Conservation (phyloP, 1,284 basidiomycete species). For the Gomphus sp. region DNA sequence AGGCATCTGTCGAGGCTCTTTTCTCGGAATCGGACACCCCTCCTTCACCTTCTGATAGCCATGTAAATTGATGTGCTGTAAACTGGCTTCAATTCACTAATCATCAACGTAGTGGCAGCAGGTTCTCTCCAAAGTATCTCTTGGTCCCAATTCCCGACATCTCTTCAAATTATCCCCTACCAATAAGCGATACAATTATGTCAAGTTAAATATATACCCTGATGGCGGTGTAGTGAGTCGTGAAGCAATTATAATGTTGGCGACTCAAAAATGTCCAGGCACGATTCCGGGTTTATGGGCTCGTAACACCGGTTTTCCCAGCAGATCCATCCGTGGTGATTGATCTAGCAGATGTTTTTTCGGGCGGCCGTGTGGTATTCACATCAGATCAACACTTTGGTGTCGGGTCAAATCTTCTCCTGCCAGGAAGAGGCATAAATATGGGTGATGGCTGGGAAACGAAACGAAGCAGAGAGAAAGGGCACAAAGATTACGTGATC, state of each 20-base stretch:
- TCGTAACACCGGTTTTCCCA: slow-evolving; percentile 60
- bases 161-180: slow-evolving; percentile 68
- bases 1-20: slow-evolving; percentile 65
- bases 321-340: slow-evolving; percentile 39
- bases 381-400: slow-evolving; percentile 94
- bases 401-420: slow-evolving; percentile 81
- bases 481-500: slow-evolving; percentile 87
- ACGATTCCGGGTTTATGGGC: slow-evolving; percentile 82
- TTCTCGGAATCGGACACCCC: slow-evolving; percentile 34
- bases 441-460: slow-evolving; percentile 99
- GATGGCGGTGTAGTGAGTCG: slow-evolving; percentile 86
- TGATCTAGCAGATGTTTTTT: slow-evolving; percentile 87
- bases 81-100: neutral
- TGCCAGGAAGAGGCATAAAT: slow-evolving; percentile 86
- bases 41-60: slow-evolving; percentile 35
- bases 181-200: slow-evolving; percentile 49
- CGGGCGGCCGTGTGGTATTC: slow-evolving; percentile 76
- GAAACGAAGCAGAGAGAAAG: slow-evolving; percentile 71
- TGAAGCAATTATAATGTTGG: slow-evolving; percentile 8
- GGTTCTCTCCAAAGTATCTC: slow-evolving; percentile 61
- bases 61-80: slow-evolving; percentile 33
- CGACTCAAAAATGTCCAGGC: slow-evolving; percentile 39
- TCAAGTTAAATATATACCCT: slow-evolving; percentile 93
- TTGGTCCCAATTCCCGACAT: slow-evolving; percentile 81
- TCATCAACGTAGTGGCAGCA: slow-evolving; percentile 66